A percentile compares a stretch with the other conserved stretches of the same genome.
phyloP scores from a whole-genome alignment of 768 basidiomycete genomes.

The Strobilomyces dryophilus region DNA sequence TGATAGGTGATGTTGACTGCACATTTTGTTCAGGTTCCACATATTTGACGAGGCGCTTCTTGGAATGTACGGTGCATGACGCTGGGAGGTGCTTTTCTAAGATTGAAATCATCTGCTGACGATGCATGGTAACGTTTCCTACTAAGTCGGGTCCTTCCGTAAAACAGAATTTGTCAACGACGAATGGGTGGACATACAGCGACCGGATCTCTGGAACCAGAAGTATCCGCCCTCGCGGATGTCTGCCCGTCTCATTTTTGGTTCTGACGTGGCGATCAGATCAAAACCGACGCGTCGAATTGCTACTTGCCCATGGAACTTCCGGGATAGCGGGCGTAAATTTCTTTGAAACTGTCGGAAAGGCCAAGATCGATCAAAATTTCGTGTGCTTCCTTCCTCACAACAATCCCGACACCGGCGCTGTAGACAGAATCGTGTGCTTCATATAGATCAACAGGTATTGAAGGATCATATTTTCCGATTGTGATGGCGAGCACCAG shows the following conservation, averaged over 20 bases:
- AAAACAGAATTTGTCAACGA: background rate
- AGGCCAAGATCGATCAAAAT: constrained; percentile 43
- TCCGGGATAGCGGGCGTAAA: constrained; percentile 11
- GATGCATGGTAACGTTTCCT: constrained; percentile 14
- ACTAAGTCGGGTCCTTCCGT: background rate
- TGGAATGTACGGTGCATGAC: constrained; percentile 14
- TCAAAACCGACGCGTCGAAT: background rate
- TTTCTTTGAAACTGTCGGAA: constrained; percentile 29
- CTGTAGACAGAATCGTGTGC: constrained; percentile 37
- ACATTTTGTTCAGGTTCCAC: constrained; percentile 12
- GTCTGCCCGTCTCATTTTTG: constrained; percentile 23
- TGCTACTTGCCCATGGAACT: constrained; percentile 10
- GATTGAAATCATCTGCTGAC: constrained; percentile 19
- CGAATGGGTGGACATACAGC: constrained; percentile 11
- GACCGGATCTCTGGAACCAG: constrained; percentile 22
- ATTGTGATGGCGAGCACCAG: constrained; percentile 39
- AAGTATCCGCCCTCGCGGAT: constrained; percentile 28
- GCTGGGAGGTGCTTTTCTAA: constrained; percentile 17
- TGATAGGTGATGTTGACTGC: constrained; percentile 20
- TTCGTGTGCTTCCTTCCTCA: constrained; percentile 45
- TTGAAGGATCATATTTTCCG: constrained; percentile 26
- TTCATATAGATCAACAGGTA: constrained; percentile 46
- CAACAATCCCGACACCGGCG: constrained; percentile 40
- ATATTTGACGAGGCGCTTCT: constrained; percentile 21
- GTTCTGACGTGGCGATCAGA: background rate